phyloP scores from a whole-genome alignment of 139 green algal genomes.

The Coelastrella sp. region DNA sequence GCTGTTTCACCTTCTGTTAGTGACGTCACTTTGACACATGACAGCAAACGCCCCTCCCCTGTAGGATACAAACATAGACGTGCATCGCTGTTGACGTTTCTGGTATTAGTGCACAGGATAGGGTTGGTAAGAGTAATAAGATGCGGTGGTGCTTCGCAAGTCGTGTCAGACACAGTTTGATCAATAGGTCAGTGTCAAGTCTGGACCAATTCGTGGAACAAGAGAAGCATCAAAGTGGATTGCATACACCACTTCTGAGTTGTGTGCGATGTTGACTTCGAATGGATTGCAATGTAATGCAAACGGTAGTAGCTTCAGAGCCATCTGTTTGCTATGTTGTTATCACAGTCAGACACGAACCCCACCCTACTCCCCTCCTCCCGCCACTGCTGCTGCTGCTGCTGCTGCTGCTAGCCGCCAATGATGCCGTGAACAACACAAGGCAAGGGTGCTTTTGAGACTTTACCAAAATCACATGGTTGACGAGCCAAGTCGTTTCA shows the following conservation, averaged over 20 bases:
- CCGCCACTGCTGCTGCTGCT: background rate
- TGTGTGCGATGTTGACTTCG: background rate
- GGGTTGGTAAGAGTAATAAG: too few relatives aligned
- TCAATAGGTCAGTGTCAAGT: too few relatives aligned
- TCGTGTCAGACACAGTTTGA: too few relatives aligned
- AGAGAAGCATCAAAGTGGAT: too few relatives aligned
- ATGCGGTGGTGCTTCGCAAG: too few relatives aligned
- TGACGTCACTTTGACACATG: background rate
- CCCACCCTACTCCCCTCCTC: background rate
- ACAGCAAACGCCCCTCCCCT: constrained; percentile 2
- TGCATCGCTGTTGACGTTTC: too few relatives aligned
- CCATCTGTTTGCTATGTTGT: background rate
- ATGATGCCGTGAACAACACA: background rate
- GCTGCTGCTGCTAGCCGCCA: background rate
- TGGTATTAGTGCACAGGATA: too few relatives aligned
- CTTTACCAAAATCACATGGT: background rate
- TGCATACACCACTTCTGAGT: too few relatives aligned
- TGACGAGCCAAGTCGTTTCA: background rate
- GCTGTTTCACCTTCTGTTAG: constrained; percentile 16
- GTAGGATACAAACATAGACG: background rate
- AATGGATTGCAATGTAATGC: background rate
- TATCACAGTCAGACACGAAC: background rate
- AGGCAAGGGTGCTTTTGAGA: background rate
- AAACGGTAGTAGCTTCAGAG: too few relatives aligned
- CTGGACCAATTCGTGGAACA: too few relatives aligned